A percentile compares a stretch with the other conserved stretches of the same genome.
These are phyloP conservation scores for Talaromyces verruculosus DNA, from an alignment of 2,329 filamentous ascomycete genomes.

Conservation along the genomic window DNA sequence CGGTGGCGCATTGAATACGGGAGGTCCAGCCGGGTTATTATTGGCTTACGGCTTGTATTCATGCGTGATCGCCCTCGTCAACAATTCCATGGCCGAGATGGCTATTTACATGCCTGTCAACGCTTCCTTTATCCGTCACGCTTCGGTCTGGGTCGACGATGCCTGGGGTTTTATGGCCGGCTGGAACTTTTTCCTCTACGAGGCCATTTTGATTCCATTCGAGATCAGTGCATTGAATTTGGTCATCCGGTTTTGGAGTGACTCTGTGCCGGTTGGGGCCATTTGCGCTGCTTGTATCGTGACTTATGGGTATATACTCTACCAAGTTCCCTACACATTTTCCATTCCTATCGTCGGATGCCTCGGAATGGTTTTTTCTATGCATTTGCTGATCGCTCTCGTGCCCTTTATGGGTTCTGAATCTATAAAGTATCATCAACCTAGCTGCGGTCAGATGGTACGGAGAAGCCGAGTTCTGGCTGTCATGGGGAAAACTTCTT, in stretches of 20 bases:
- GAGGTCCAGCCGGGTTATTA: slow-evolving; percentile 41
- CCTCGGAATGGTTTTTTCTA: neutral
- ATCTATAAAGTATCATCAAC: slow-evolving; percentile 62
- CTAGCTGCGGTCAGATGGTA: slow-evolving; percentile 59
- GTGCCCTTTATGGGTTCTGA: slow-evolving; percentile 57
- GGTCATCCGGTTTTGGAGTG: slow-evolving; percentile 2
- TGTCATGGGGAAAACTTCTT: slow-evolving; percentile 61
- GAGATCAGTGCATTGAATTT: slow-evolving; percentile 21
- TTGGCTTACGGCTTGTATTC: slow-evolving; percentile 35
- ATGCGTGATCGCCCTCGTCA: slow-evolving; percentile 37
- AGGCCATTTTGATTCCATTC: slow-evolving; percentile 19
- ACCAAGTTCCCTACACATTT: slow-evolving; percentile 32
- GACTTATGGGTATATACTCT: slow-evolving; percentile 58
- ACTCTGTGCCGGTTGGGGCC: slow-evolving; percentile 52
- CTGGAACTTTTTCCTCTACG: slow-evolving; percentile 47
- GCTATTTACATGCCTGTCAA: slow-evolving; percentile 76
- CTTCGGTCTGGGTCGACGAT: slow-evolving; percentile 74
- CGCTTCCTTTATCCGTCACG: slow-evolving; percentile 79
- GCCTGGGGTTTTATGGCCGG: slow-evolving; percentile 79
- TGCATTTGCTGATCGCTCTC: neutral
- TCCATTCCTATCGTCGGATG: neutral
- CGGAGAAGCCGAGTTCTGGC: slow-evolving; percentile 63
- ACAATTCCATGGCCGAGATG: slow-evolving; percentile 69
- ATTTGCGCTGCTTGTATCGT: slow-evolving; percentile 61
- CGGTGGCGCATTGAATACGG: slow-evolving; percentile 38